phyloP scores from a whole-genome alignment of 495 filamentous ascomycete genomes.

The Gamarada debralockiae region DNA sequence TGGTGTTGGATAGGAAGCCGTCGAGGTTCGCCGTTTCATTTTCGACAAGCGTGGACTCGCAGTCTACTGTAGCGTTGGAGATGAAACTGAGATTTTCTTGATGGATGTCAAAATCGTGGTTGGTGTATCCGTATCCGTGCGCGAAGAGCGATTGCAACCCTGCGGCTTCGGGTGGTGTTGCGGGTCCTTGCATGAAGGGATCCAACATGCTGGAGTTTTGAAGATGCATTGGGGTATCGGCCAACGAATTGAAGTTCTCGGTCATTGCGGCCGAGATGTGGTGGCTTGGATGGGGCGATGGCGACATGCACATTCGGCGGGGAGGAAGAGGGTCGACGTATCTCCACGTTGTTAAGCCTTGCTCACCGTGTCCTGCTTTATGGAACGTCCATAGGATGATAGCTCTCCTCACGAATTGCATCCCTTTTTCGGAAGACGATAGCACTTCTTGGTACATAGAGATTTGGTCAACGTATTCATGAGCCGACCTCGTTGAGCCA shows the following conservation, averaged over 20 bases:
- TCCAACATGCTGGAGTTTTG: conserved; percentile 28
- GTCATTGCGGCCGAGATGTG: conserved; percentile 39
- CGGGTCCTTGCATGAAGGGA: conserved; percentile 32
- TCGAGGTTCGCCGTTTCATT: conserved; percentile 7
- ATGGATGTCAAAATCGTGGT: conserved; percentile 7
- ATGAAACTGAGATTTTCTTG: conserved; percentile 16
- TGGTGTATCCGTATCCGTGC: conserved; percentile 4
- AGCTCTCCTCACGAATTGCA: conserved; percentile 11
- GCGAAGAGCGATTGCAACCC: conserved; percentile 30
- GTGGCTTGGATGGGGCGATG: conserved; percentile 35
- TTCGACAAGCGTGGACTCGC: conserved; percentile 12
- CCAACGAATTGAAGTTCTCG: conserved; percentile 37
- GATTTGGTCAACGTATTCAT: conserved; percentile 20
- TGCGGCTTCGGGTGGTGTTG: conserved; percentile 34
- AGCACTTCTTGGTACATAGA: conserved; percentile 26
- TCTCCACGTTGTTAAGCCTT: conserved; percentile 19
- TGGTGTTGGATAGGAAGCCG: conserved; percentile 9
- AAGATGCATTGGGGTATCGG: conserved; percentile 16
- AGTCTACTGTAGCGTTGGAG: conserved; percentile 11
- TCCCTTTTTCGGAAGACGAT: conserved; percentile 3
- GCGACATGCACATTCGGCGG: conserved; percentile 39
- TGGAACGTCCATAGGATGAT: conserved; percentile 27
- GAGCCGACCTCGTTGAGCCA: conserved; percentile 1
- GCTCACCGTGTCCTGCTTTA: conserved; percentile 7
- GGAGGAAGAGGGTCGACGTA: conserved; percentile 18